Evolutionary conservation across 768 basidiomycete species (phyloP), one percentile per base, ranked within the genome.

Genomic region (Phaeotremella fagi): DNA sequence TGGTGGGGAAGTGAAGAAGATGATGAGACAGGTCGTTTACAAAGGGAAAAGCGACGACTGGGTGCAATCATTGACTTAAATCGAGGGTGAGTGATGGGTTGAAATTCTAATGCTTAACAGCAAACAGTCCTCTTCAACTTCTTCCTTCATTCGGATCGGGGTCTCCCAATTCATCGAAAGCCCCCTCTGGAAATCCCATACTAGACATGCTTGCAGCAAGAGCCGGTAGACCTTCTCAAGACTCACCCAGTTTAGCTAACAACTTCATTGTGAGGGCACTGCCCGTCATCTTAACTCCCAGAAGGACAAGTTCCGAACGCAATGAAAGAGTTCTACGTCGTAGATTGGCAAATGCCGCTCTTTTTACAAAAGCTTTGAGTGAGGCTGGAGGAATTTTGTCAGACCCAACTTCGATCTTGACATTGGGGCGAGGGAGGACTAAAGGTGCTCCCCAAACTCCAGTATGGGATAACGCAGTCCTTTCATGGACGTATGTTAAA

Each of bases 1-100:
- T 67, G 65, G 65, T 61, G 55, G 54, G 54, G 59, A 14, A 55
- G 62, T 23, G 45, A 53, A 20, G 65, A 67, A 26, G 45, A 41
- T 5, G 65, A 67, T 48, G 48, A 45, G 2, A 31, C 5, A 3
- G 65, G 65, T 15, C 26, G 65, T 23, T 27, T 29, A 18, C 43
- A 64, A 26, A 47, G 63, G n/a, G 48, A 57, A 27, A 29, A 45
- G 29, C 27, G 48, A 26, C 29, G 59, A 27, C 37, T 62, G 15
- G 41, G 26, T 9, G 53, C 50, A 16, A 50, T 58, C 45, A 22
- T 55, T 3, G 29, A n/a, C n/a, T n/a, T n/a, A n/a, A n/a, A n/a
- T n/a, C n/a, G n/a, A n/a, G n/a, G n/a, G n/a, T n/a, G n/a, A n/a
- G n/a, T n/a, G n/a, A n/a, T n/a, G n/a, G n/a, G n/a, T n/a, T n/a